These are phyloP conservation scores for Narthecium ossifragum DNA, from an alignment of 106 monocot species.

Conservation along the genomic window DNA sequence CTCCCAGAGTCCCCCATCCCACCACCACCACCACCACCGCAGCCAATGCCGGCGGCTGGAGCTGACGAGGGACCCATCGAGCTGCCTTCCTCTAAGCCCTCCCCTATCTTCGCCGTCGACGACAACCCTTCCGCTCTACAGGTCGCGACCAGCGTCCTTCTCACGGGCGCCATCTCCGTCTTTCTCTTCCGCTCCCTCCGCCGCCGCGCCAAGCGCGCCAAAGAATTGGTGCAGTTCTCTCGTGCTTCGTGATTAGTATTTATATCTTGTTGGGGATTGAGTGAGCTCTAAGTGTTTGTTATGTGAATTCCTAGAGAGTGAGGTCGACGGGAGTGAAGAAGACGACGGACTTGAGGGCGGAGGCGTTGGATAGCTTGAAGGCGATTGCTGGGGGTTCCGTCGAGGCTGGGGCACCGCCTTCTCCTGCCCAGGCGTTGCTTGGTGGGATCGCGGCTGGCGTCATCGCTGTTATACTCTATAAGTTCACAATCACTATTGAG, in stretches of 20 bases:
- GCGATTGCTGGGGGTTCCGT: slow-evolving; percentile 35
- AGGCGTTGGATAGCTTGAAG: slow-evolving; percentile 73
- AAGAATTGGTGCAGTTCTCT: slow-evolving; percentile 46
- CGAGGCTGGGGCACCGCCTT: slow-evolving; percentile 46
- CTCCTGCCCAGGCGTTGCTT: slow-evolving; percentile 70
- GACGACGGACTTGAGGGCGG: slow-evolving; percentile 51
- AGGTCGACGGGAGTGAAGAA: slow-evolving; percentile 67
- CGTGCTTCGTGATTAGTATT: neutral
- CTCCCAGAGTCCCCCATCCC: neutral
- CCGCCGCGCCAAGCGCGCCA: slow-evolving; percentile 80
- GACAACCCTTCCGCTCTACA: slow-evolving; percentile 83
- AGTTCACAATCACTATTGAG: slow-evolving; percentile 78
- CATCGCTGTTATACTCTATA: slow-evolving; percentile 76
- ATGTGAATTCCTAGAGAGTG: slow-evolving; percentile 42
- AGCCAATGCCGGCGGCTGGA: no score
- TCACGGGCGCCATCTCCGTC: slow-evolving; percentile 83
- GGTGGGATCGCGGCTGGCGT: slow-evolving; percentile 79
- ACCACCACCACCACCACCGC: neutral
- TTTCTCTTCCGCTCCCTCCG: slow-evolving; percentile 94
- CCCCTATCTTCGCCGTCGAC: slow-evolving; percentile 53
- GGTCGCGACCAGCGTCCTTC: slow-evolving; percentile 77
- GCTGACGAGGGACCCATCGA: slow-evolving; percentile 63
- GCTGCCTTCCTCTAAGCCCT: slow-evolving; percentile 29
- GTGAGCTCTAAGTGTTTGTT: slow-evolving; percentile 4
- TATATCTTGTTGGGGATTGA: neutral